Conservation (phyloP, 768 basidiomycete genomes). For the Agrocybe chaxingu region DNA sequence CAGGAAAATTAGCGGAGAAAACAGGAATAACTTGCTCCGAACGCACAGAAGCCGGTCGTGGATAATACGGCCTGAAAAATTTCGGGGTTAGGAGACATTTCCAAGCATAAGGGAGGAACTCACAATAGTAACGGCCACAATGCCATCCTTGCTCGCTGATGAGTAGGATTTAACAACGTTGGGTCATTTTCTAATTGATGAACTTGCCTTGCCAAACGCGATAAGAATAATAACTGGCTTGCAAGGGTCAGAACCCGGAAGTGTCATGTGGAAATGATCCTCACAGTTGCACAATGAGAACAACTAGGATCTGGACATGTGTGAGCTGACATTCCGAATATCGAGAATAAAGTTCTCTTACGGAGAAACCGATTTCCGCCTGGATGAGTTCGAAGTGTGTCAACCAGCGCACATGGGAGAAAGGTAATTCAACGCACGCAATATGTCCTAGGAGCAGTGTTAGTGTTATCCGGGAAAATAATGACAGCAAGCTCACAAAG, state of each 20-base stretch:
- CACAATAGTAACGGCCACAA: constrained; percentile 12
- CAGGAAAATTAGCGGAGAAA: neutral
- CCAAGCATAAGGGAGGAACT: neutral
- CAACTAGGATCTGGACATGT: constrained; percentile 13
- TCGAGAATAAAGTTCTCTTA: neutral
- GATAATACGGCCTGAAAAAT: constrained; percentile 13
- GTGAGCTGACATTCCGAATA: neutral
- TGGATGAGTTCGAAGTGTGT: neutral
- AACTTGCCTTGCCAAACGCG: constrained; percentile 17
- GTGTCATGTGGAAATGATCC: neutral
- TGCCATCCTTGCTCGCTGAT: constrained; percentile 11
- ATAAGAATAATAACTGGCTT: constrained; percentile 12
- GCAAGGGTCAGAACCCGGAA: neutral
- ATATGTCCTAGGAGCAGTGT: too few relatives aligned
- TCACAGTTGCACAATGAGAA: constrained; percentile 22
- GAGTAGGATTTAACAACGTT: neutral
- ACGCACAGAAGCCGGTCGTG: constrained; percentile 13
- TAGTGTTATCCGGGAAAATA: neutral
- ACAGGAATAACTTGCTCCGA: neutral
- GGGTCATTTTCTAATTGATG: too few relatives aligned
- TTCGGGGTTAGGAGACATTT: neutral
- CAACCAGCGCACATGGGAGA: neutral
- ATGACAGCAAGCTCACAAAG: constrained; percentile 9
- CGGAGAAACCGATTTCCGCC: constrained; percentile 18
- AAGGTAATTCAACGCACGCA: too few relatives aligned